Evolutionary conservation across 805 yeast species (phyloP).

Genomic region (Nakazawaea wyomingensis): DNA sequence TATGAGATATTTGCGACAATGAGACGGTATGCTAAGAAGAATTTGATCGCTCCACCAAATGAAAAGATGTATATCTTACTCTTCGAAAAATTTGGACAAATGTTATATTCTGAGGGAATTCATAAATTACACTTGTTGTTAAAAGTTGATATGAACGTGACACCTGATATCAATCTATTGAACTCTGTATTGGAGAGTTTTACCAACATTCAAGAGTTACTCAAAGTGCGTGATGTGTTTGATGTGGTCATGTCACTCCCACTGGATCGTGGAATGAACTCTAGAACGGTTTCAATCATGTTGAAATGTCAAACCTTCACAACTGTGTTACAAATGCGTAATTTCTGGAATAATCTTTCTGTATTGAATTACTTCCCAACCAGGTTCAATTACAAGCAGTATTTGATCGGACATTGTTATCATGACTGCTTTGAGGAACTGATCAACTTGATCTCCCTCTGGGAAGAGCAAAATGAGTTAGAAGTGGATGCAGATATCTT

Average conservation of each 20-base stretch:
- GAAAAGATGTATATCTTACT: slow-evolving; percentile 55
- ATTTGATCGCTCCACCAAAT: slow-evolving; percentile 39
- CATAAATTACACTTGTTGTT: slow-evolving; percentile 56
- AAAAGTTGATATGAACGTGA: slow-evolving; percentile 56
- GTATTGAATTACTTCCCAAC: slow-evolving; percentile 45
- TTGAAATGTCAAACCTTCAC: slow-evolving; percentile 53
- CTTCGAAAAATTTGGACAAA: slow-evolving; percentile 56
- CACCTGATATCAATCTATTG: slow-evolving; percentile 50
- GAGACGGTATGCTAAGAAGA: slow-evolving; percentile 48
- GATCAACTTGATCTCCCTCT: slow-evolving; percentile 38
- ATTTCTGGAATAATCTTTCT: slow-evolving; percentile 58
- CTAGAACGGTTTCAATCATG: slow-evolving; percentile 64
- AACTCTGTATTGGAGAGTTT: slow-evolving; percentile 64
- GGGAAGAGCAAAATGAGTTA: slow-evolving; percentile 42
- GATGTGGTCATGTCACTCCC: slow-evolving; percentile 52
- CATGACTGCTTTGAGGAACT: slow-evolving; percentile 59
- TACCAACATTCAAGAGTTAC: slow-evolving; percentile 48
- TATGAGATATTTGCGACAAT: slow-evolving; percentile 56
- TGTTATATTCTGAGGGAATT: slow-evolving; percentile 59
- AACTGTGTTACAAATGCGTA: slow-evolving; percentile 48
- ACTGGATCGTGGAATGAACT: slow-evolving; percentile 45
- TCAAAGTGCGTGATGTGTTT: slow-evolving; percentile 55
- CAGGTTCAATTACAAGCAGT: slow-evolving; percentile 49
- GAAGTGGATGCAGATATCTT: slow-evolving; percentile 39
- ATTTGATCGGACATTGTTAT: slow-evolving; percentile 64